phyloP scores from a whole-genome alignment of 2,329 filamentous ascomycete species.

The Neonectria neomacrospora region DNA sequence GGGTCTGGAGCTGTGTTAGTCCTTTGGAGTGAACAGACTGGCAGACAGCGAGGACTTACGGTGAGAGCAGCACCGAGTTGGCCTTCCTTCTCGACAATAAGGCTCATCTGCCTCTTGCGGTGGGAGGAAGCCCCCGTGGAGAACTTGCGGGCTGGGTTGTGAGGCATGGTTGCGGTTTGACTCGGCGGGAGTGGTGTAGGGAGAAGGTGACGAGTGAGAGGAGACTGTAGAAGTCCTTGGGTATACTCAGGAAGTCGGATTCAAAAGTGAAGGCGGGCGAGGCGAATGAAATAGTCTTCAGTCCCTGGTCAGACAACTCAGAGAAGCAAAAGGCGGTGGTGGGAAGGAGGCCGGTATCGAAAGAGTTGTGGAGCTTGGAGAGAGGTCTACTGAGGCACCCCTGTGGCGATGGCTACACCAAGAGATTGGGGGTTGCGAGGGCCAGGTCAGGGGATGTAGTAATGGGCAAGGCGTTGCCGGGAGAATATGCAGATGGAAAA shows the following conservation, averaged over 20 bases:
- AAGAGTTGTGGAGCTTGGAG: conserved; percentile 41
- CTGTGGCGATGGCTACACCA: conserved; percentile 35
- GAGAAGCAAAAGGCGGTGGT: conserved; percentile 44
- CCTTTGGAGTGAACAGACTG: conserved; percentile 14
- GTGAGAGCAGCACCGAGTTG: conserved; percentile 59
- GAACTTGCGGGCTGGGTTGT: conserved; percentile 52
- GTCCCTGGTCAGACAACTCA: conserved; percentile 37
- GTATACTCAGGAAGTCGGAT: conserved; percentile 27
- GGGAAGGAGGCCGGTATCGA: conserved; percentile 39
- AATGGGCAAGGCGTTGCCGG: conserved; percentile 19
- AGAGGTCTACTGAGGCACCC: conserved; percentile 32
- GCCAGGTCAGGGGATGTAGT: conserved; percentile 25
- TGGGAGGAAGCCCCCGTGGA: conserved; percentile 58
- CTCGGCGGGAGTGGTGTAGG: conserved; percentile 27
- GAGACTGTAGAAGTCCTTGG: conserved; percentile 20
- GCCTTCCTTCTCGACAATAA: conserved; percentile 55
- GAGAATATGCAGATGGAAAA: conserved; percentile 30
- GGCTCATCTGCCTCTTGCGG: conserved; percentile 60
- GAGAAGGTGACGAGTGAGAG: conserved; percentile 16
- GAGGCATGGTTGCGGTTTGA: conserved; percentile 40
- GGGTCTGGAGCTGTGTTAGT: conserved; percentile 53
- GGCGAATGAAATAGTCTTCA: conserved; percentile 39
- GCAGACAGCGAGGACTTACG: conserved; percentile 46
- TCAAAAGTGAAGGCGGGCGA: conserved; percentile 25
- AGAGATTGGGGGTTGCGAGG: conserved; percentile 31